Conservation (phyloP, 2,329 filamentous ascomycete species). For the Monilinia fructigena region DNA sequence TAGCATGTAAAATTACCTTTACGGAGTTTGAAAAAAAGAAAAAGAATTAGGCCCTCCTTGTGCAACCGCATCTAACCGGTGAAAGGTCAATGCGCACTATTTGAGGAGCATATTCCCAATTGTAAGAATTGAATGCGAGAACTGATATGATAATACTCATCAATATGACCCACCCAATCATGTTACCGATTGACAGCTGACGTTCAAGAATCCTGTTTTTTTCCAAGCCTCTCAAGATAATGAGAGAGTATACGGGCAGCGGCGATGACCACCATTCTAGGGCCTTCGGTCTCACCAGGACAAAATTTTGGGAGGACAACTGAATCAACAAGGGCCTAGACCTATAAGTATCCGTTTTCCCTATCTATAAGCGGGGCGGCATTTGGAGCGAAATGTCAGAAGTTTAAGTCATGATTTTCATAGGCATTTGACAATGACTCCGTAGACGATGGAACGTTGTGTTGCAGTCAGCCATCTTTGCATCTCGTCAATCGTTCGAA, state of each 20-base stretch:
- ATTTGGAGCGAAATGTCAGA: constrained; percentile 2
- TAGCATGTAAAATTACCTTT: constrained; percentile 25
- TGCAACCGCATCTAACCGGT: constrained; percentile 23
- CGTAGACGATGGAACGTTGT: not conserved
- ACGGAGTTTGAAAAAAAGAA: not conserved
- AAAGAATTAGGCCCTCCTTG: not conserved
- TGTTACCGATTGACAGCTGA: constrained; percentile 13
- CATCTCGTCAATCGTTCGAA: too few species aligned
- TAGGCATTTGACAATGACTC: not conserved
- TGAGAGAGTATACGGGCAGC: not conserved
- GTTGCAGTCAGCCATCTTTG: not conserved
- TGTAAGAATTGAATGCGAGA: constrained; percentile 17
- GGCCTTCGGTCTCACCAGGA: constrained; percentile 4
- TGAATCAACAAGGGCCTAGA: constrained; percentile 7
- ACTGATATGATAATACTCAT: constrained; percentile 13
- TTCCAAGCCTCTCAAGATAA: not conserved
- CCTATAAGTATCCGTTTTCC: not conserved
- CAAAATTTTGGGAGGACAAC: constrained; percentile 1
- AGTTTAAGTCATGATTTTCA: constrained; percentile 10
- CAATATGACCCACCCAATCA: not conserved
- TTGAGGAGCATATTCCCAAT: not conserved
- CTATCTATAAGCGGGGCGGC: constrained; percentile 15
- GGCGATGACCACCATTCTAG: constrained; percentile 12
- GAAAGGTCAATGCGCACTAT: constrained; percentile 9
- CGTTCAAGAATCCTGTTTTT: not conserved